A percentile compares a stretch with the other conserved stretches of the same genome.
phyloP scores from a whole-genome alignment of 352 stramenopile species.

The Elongisporangium anandrum region DNA sequence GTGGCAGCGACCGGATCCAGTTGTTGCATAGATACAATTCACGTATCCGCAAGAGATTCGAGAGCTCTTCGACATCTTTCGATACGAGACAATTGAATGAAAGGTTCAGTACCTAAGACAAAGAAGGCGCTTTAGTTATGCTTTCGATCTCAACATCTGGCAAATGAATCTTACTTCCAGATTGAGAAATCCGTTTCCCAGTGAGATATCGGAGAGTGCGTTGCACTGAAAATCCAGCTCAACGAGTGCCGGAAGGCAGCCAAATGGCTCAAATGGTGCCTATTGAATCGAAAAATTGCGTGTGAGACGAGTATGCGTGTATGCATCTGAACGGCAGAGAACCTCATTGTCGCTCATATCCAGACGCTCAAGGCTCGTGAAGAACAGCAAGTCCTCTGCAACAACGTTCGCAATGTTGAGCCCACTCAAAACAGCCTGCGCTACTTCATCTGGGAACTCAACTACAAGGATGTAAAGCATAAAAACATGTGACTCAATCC shows the following conservation, averaged over 20 bases:
- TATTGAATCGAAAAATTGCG: constrained; percentile 7
- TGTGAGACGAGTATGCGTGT: neutral
- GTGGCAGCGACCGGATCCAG: constrained; percentile 57
- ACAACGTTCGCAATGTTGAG: constrained; percentile 59
- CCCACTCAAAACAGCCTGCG: constrained; percentile 52
- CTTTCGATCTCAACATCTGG: no score
- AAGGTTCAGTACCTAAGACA: constrained; percentile 58
- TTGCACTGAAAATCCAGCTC: constrained; percentile 85
- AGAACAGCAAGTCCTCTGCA: constrained; percentile 75
- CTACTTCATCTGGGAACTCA: constrained; percentile 78
- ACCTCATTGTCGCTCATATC: constrained; percentile 86
- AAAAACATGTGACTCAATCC: neutral
- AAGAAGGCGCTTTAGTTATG: neutral
- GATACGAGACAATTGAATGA: constrained; percentile 72
- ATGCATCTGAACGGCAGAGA: neutral
- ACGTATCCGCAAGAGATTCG: constrained; percentile 66
- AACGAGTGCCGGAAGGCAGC: constrained; percentile 47
- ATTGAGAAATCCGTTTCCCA: constrained; percentile 55
- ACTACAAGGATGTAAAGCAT: constrained; percentile 36
- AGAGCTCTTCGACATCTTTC: constrained; percentile 63
- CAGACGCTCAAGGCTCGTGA: constrained; percentile 59
- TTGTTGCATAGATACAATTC: constrained; percentile 79
- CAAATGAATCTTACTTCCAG: constrained; percentile 44
- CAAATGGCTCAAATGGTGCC: constrained; percentile 62
- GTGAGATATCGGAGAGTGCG: constrained; percentile 36